Evolutionary conservation across 495 filamentous ascomycete species (phyloP).

Genomic region (Aspergillus heteromorphus): DNA sequence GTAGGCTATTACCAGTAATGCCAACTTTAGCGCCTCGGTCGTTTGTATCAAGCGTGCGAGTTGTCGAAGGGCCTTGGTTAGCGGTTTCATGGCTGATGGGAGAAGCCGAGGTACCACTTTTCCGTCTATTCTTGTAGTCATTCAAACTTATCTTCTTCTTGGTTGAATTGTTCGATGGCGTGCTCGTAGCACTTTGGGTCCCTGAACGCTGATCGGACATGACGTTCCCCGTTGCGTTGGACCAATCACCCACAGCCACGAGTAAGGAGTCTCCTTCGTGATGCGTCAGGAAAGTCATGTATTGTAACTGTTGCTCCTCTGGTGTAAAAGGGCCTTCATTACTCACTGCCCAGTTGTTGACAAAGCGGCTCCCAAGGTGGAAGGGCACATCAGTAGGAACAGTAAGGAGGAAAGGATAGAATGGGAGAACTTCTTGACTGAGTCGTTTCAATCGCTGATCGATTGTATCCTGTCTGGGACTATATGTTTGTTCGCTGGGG

Average conservation of each 20-base stretch:
- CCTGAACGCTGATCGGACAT: slow-evolving; percentile 36
- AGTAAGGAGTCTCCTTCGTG: slow-evolving; percentile 43
- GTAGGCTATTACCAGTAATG: slow-evolving; percentile 13
- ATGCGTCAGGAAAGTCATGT: slow-evolving; percentile 50
- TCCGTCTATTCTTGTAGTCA: slow-evolving; percentile 47
- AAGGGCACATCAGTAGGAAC: slow-evolving; percentile 42
- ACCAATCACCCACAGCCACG: slow-evolving; percentile 48
- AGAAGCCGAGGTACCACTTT: slow-evolving; percentile 20
- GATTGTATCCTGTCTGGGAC: slow-evolving; percentile 29
- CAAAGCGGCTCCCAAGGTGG: slow-evolving; percentile 31
- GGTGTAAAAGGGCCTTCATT: slow-evolving; percentile 40
- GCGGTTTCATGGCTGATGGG: slow-evolving; percentile 17
- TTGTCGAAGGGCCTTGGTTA: slow-evolving; percentile 13
- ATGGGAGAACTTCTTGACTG: slow-evolving; percentile 42
- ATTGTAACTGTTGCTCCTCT: slow-evolving; percentile 50
- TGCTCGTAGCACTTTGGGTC: slow-evolving; percentile 31
- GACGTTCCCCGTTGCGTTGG: slow-evolving; percentile 44
- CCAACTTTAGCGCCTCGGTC: slow-evolving; percentile 16
- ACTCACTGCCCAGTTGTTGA: slow-evolving; percentile 47
- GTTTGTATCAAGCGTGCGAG: slow-evolving; percentile 16
- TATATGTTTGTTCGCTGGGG: slow-evolving; percentile 15
- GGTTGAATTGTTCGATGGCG: slow-evolving; percentile 21
- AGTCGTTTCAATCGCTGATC: slow-evolving; percentile 40
- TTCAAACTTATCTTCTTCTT: slow-evolving; percentile 49
- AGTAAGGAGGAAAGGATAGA: slow-evolving; percentile 45